Evolutionary conservation across 192 early-diverging fungal genomes (phyloP).

Genomic region (Dissophora globulifera): DNA sequence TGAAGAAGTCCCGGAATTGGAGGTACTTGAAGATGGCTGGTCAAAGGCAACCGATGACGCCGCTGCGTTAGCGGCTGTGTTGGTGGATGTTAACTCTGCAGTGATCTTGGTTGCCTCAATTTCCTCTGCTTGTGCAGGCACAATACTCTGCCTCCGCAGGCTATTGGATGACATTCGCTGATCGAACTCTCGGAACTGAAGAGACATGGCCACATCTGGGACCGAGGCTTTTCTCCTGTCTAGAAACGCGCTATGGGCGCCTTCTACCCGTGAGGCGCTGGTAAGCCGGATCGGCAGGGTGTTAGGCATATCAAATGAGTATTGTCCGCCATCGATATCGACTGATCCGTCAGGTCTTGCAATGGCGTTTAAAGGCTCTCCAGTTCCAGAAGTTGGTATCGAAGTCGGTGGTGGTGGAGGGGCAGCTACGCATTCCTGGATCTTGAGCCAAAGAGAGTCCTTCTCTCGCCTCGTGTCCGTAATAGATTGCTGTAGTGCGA

Average conservation of each 20-base stretch:
- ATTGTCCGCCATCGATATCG: constrained; percentile 9
- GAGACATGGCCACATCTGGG: constrained; percentile 36
- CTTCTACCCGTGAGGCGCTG: constrained; percentile 19
- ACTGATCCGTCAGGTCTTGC: constrained; percentile 7
- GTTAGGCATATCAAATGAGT: constrained; percentile 29
- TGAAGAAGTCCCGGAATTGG: constrained; percentile 8
- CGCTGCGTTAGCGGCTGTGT: constrained; percentile 25
- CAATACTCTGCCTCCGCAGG: constrained; percentile 32
- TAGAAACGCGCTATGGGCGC: constrained; percentile 18
- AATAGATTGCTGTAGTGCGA: constrained; percentile 32
- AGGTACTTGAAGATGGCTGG: not conserved
- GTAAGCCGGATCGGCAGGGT: constrained; percentile 45
- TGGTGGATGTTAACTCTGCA: constrained; percentile 11
- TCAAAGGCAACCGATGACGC: constrained; percentile 2
- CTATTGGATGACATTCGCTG: constrained; percentile 41
- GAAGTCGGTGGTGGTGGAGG: constrained; percentile 8
- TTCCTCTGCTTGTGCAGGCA: not conserved
- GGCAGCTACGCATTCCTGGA: constrained; percentile 20
- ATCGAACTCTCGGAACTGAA: constrained; percentile 48
- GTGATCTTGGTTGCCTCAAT: not conserved
- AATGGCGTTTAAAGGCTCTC: not conserved
- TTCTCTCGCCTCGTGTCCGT: constrained; percentile 34
- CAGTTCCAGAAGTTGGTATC: not conserved
- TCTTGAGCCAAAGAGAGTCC: constrained; percentile 31
- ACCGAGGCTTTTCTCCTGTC: constrained; percentile 30